Conservation (phyloP, 225 moss, liverwort and hornwort genomes). For the Physcomitrellopsis africana region DNA sequence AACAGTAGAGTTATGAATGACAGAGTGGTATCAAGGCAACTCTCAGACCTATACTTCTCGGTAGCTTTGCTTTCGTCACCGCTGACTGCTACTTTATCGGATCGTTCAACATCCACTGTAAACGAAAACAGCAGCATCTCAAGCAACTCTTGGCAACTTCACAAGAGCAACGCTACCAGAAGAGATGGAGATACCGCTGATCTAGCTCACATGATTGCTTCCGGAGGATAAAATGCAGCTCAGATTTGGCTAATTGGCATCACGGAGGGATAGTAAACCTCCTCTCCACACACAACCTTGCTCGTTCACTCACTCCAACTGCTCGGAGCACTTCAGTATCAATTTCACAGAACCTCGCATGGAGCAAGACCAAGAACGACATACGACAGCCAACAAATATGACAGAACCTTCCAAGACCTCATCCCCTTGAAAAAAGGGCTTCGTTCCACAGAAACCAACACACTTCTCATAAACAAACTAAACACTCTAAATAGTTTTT, state of each 20-base stretch:
- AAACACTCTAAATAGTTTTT: too few species aligned
- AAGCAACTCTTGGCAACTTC: slow-evolving; percentile 37
- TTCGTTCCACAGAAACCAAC: too few species aligned
- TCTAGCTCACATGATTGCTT: slow-evolving; percentile 20
- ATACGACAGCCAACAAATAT: too few species aligned
- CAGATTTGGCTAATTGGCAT: slow-evolving; percentile 69
- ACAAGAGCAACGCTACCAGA: slow-evolving; percentile 33
- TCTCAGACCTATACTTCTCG: slow-evolving; percentile 74
- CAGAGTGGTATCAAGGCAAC: slow-evolving; percentile 26
- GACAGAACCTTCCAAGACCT: too few species aligned
- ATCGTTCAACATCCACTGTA: slow-evolving; percentile 23
- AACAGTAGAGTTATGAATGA: slow-evolving; percentile 31
- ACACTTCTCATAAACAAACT: too few species aligned
- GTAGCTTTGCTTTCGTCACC: slow-evolving; percentile 57
- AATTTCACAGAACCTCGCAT: too few species aligned
- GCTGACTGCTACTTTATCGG: slow-evolving; percentile 24
- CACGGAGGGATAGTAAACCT: slow-evolving; percentile 36
- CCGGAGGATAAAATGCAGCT: slow-evolving; percentile 29
- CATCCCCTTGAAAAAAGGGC: too few species aligned
- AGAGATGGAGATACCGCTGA: slow-evolving; percentile 11
- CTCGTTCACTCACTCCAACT: slow-evolving; percentile 33
- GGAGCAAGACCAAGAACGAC: too few species aligned
- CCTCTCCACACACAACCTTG: slow-evolving; percentile 42
- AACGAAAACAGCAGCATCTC: background rate
- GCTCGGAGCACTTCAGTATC: background rate